These are phyloP conservation scores for Gossypium sturtianum DNA, from an alignment of 345 rosid genomes.

Conservation along the genomic window DNA sequence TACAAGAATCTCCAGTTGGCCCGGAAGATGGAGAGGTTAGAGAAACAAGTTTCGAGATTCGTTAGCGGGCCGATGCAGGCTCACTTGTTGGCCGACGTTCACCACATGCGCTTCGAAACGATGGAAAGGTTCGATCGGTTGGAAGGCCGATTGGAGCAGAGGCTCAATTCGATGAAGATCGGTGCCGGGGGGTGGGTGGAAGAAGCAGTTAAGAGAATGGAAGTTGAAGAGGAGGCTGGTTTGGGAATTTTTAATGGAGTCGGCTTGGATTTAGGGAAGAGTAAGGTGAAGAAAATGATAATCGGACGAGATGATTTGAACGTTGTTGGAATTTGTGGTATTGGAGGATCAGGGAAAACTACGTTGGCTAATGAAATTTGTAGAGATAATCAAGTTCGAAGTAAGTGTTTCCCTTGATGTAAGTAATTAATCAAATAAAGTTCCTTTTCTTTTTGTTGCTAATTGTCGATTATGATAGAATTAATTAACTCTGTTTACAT, in stretches of 20 bases:
- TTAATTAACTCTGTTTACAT: not conserved
- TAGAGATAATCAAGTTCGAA: constrained; percentile 50
- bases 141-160: constrained; percentile 43
- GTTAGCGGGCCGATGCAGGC: constrained; percentile 36
- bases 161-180: constrained; percentile 54
- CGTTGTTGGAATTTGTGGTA: constrained; percentile 64
- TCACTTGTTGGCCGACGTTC: constrained; percentile 62
- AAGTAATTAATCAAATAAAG: constrained; percentile 1
- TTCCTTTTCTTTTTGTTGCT: not conserved
- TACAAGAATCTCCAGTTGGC: constrained; percentile 40
- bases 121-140: constrained; percentile 47
- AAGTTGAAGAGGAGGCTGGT: constrained; percentile 34
- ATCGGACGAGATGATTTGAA: constrained; percentile 27
- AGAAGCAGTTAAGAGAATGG: constrained; percentile 48
- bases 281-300: constrained; percentile 71
- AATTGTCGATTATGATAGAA: not conserved
- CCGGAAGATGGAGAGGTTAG: constrained; percentile 62
- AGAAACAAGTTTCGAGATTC: constrained; percentile 41
- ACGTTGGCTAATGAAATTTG: constrained; percentile 69
- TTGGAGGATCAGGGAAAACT: constrained; percentile 90
- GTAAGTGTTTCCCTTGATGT: constrained; percentile 42
- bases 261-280: constrained; percentile 64
- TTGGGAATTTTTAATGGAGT: constrained; percentile 34
- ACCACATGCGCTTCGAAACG: constrained; percentile 35
- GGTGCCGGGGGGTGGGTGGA: constrained; percentile 58